Evolutionary conservation across 768 basidiomycete species (phyloP).

Genomic region (Ephemerocybe angulata): DNA sequence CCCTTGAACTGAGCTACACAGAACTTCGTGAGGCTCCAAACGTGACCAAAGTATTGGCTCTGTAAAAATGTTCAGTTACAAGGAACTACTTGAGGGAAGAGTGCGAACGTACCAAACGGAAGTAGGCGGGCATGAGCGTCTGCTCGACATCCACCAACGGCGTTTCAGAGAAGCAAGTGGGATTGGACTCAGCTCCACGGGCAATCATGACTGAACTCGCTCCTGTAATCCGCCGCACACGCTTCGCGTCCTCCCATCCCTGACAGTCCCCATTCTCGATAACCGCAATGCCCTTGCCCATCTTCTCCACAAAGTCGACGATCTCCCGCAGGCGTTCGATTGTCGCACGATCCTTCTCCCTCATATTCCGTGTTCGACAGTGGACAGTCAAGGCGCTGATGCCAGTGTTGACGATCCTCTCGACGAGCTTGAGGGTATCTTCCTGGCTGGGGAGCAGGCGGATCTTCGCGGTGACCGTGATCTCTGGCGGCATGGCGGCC

Average conservation of each 20-base stretch:
- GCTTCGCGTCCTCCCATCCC: slow-evolving; percentile 72
- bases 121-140: slow-evolving; percentile 66
- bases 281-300: slow-evolving; percentile 79
- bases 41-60: slow-evolving; percentile 73
- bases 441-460: slow-evolving; percentile 81
- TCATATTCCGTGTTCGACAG: slow-evolving; percentile 91
- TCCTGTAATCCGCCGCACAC: slow-evolving; percentile 72
- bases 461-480: slow-evolving; percentile 94
- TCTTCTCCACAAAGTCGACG: slow-evolving; percentile 73
- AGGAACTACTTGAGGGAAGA: background rate
- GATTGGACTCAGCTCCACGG: slow-evolving; percentile 90
- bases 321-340: slow-evolving; percentile 80
- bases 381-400: slow-evolving; percentile 90
- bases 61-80: slow-evolving; percentile 24
- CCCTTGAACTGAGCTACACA: slow-evolving; percentile 82
- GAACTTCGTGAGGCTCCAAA: slow-evolving; percentile 86
- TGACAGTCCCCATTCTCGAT: slow-evolving; percentile 92
- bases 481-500: slow-evolving; percentile 63
- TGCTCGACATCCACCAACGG: slow-evolving; percentile 68
- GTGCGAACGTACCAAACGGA: slow-evolving; percentile 57
- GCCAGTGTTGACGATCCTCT: slow-evolving; percentile 82
- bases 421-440: slow-evolving; percentile 87
- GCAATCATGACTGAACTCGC: slow-evolving; percentile 96
- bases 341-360: slow-evolving; percentile 73
- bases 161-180: slow-evolving; percentile 73